Evolutionary conservation across 371 early-diverging fungal genomes (phyloP), one percentile per base, ranked within the genome.

Genomic region (Mortierella sp.): DNA sequence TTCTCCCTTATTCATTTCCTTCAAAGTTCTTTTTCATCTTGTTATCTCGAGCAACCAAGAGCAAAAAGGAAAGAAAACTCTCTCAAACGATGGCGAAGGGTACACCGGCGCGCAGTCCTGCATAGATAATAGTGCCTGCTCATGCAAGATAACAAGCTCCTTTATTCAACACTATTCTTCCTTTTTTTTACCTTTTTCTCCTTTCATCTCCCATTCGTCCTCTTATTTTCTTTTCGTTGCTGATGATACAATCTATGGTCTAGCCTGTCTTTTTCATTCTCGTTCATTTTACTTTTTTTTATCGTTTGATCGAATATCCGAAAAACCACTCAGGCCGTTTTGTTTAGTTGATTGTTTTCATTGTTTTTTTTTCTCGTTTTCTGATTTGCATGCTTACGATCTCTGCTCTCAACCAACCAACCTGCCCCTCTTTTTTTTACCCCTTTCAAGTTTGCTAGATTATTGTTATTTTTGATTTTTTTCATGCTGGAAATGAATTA

Each of bases 401-500:
- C 68, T 65, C 38, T 65, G 68, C 68, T 65, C 68, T 65, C 68
- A 65, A 38, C 63, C 63, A 63, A 63, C 63, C 63, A 63, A 63
- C 63, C 63, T 31, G 6, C 19, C 31, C 34, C 8, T 63, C 19
- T 63, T 28, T 31, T 13, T 16, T 24, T 55, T 13, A 58, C 4
- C 58, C 28, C 14, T 28, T 13, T 58, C 13, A 13, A 6, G 34
- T 21, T 63, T 63, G 13, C 38, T 63, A 63, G 63, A 5, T 14
- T 3, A 5, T 19, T 34, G 34, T 63, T 63, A 31, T 34, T 63
- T 31, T 65, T 65, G 60, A n/a, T 31, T 31, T 31, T 63, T 63
- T 26, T 3, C 16, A 31, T 65, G 68, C 68, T 38, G 68, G 68
- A 65, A 21, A 65, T 65, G 68, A 65, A 65, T 1, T 48, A 9